Evolutionary conservation across 768 basidiomycete genomes (phyloP), one percentile per base, ranked within the genome.

Genomic region (Rickenella mellea): DNA sequence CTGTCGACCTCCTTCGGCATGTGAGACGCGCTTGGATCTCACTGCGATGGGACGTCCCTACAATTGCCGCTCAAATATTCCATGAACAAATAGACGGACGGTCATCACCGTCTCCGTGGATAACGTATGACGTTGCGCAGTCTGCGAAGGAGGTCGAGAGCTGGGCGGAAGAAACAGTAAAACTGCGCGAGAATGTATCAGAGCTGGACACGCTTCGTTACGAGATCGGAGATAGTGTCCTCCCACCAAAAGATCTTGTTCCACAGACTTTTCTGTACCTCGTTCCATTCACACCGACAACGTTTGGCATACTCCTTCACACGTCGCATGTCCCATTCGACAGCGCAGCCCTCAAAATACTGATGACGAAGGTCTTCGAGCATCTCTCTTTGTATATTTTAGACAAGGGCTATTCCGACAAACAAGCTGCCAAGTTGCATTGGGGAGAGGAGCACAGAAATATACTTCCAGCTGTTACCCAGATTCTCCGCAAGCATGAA

Each of bases 181-280:
- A 42, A 15, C 40, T 50, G 31, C 39, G 24, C n/a, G 45, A 39
- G 21, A 21, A 29, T 4, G 15, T 24, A 7, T 12, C 45, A 6
- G 51, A 54, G 33, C 45, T 57, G 36, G 50, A 51, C 42, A 30
- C 35, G 7, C 45, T 54, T 14, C 49, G 57, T 26, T 20, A 29
- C 17, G 36, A 43, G 15, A 27, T 45, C 21, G 46, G 22, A 57
- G n/a, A n/a, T n/a, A n/a, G n/a, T n/a, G n/a, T n/a, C n/a, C n/a
- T n/a, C n/a, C n/a, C n/a, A n/a, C 57, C 57, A 4, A 42, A 46
- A 14, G n/a, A 28, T 4, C 39, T 36, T n/a, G 53, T 51, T 20
- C 47, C 49, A 28, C 51, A 56, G 33, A 53, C 57, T 0, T 56
- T 52, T 50, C 31, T 55, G 19, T 49, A 55, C 42, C 19, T 57